phyloP scores from a whole-genome alignment of 176 grass and related monocot genomes.

The Canna indica region DNA sequence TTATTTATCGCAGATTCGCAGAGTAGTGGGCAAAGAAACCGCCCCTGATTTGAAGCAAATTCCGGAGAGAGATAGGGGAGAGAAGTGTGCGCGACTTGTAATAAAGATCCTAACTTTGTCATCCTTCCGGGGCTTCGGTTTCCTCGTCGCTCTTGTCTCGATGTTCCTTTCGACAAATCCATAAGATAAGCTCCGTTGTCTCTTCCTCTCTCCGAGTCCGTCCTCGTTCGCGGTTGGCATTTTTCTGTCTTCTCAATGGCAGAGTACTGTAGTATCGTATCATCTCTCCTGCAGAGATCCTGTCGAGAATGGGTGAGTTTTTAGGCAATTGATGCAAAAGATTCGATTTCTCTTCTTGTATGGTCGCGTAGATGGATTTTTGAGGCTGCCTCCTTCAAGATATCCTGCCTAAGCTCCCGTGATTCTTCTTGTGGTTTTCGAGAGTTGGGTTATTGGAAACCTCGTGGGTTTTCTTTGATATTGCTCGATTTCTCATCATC shows the following conservation, averaged over 20 bases:
- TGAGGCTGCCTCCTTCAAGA: background rate
- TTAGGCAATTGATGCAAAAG: background rate
- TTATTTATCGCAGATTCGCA: background rate
- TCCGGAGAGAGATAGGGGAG: background rate
- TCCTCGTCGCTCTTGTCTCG: background rate
- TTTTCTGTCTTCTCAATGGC: background rate
- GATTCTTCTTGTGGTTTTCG: background rate
- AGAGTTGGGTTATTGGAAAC: too few species aligned
- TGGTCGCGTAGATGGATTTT: background rate
- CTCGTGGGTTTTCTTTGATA: background rate
- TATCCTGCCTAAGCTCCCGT: background rate
- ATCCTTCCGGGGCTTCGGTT: background rate
- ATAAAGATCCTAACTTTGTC: background rate
- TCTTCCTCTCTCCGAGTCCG: background rate
- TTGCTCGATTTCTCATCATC: too few species aligned
- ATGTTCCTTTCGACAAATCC: background rate
- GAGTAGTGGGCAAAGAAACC: background rate
- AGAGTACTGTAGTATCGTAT: background rate
- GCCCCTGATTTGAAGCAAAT: conserved; percentile 1
- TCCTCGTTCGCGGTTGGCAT: too few species aligned
- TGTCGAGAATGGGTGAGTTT: background rate
- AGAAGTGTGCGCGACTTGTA: background rate
- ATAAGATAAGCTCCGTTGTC: background rate
- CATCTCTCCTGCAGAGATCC: background rate
- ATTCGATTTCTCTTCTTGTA: background rate